Evolutionary conservation across 2,329 filamentous ascomycete genomes (phyloP).

Genomic region (Alternaria alternata): DNA sequence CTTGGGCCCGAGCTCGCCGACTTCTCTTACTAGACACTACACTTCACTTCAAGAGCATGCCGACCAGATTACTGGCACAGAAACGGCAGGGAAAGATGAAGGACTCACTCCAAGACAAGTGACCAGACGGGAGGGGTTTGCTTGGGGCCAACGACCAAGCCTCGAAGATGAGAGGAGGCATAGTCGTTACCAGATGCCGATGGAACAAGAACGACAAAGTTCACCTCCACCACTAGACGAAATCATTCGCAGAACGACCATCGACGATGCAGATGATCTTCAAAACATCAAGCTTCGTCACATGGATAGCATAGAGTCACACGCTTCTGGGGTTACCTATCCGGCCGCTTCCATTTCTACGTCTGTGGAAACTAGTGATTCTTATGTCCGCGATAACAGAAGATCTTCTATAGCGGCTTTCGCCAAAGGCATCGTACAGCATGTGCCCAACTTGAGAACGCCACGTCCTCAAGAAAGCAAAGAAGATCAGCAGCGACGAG

Average conservation of each 20-base stretch:
- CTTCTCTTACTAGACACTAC: slow-evolving; percentile 26
- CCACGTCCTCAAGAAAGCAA: slow-evolving; percentile 16
- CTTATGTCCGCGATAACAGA: slow-evolving; percentile 18
- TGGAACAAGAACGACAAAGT: slow-evolving; percentile 9
- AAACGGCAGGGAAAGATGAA: slow-evolving; percentile 6
- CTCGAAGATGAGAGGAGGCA: slow-evolving; percentile 14
- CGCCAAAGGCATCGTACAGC: slow-evolving; percentile 31
- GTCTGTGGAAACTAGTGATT: slow-evolving; percentile 4
- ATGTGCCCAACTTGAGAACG: slow-evolving; percentile 35
- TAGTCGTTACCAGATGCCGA: slow-evolving; percentile 24
- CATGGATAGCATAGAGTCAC: slow-evolving; percentile 23
- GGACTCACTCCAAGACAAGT: slow-evolving; percentile 26
- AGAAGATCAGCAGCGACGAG: slow-evolving; percentile 1
- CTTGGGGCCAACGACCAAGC: slow-evolving; percentile 23
- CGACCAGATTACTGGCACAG: slow-evolving; percentile 14
- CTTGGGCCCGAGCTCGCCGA: slow-evolving; percentile 6
- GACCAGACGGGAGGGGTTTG: slow-evolving; percentile 39
- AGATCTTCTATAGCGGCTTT: slow-evolving; percentile 38
- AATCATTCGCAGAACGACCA: slow-evolving; percentile 23
- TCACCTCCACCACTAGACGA: slow-evolving; percentile 35
- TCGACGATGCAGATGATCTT: slow-evolving; percentile 18
- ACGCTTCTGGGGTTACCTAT: slow-evolving; percentile 10
- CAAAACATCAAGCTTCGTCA: slow-evolving; percentile 19
- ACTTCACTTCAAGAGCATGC: slow-evolving; percentile 41
- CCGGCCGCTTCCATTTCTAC: slow-evolving; percentile 1